Evolutionary conservation across 352 stramenopile genomes (phyloP), one percentile per base, ranked within the genome.

Genomic region (Phytophthora uliginosa): DNA sequence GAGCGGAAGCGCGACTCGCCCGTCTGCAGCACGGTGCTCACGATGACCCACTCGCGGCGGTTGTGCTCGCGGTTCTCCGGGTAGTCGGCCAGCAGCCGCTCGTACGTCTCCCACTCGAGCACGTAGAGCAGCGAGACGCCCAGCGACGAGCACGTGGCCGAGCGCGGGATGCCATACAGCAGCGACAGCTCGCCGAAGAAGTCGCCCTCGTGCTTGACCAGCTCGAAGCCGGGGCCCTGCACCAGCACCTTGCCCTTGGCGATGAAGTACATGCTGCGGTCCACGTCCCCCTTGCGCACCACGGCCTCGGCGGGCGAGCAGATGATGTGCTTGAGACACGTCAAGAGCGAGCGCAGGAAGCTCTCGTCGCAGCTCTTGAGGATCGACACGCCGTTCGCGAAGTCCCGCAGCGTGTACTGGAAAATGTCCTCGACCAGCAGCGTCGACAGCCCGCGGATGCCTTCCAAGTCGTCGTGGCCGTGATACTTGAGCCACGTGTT

Each of bases 241-340:
- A 92, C 86, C 47, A 92, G 71, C 47, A 92, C 75, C 56, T 88
- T 90, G 38, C 86, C 84, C 22, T 76, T 74, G 28, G 79, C 77
- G 71, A 92, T 91, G 48, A 94, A 91, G 65, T 94, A 94, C 84
- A 94, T 90, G 67, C 81, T 88, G 3, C 86, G 77, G 54, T 92
- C 82, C 3, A 92, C 83, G 62, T 94, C 84, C 1, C 84, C 86
- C 58, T 92, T 89, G 68, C 83, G 82, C 47, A 91, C 83, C 22
- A 94, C 80, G 10, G 74, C 67, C 36, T 92, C 86, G 10, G 73
- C 68, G n/a, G 74, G 69, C 20, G 84, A 90, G 71, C 84, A 93
- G 38, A 93, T 90, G 12, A 92, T 77, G 54, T 92, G 83, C 63
- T 87, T 89, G 18, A 93, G 68, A 18, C 83, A 86, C 10, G 81